Conservation (phyloP, 2,329 filamentous ascomycete species). For the Tolypocladium amazonense region DNA sequence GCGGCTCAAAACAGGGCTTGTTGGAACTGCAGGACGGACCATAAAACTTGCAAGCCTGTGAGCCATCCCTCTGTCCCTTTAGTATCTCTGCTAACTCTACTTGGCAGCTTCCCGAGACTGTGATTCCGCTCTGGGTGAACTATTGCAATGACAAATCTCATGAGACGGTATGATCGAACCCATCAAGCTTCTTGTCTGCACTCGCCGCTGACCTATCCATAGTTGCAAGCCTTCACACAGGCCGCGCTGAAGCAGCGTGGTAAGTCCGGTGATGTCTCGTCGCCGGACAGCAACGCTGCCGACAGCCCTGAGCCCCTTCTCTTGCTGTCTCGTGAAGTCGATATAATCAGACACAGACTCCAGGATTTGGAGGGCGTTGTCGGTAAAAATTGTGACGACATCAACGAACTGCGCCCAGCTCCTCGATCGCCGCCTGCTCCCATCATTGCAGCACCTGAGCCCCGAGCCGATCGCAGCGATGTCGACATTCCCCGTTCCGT, state of each 20-base stretch:
- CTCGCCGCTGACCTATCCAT: background rate
- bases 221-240: too few relatives aligned
- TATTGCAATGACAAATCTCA: background rate
- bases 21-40: background rate
- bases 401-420: background rate
- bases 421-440: too few relatives aligned
- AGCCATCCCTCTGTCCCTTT: background rate
- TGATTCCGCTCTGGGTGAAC: background rate
- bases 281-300: background rate
- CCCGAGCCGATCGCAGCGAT: too few relatives aligned
- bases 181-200: background rate
- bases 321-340: too few relatives aligned
- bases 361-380: too few relatives aligned
- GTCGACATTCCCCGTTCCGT: background rate
- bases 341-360: too few relatives aligned
- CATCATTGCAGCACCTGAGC: background rate
- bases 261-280: too few relatives aligned
- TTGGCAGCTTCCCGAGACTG: background rate
- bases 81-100: background rate
- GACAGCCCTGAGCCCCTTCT: background rate
- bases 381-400: background rate
- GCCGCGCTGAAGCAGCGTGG: too few relatives aligned
- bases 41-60: background rate
- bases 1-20: background rate
- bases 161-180: background rate